Evolutionary conservation across 2,329 filamentous ascomycete genomes (phyloP).

Genomic region (Sordariomycetes sp.): DNA sequence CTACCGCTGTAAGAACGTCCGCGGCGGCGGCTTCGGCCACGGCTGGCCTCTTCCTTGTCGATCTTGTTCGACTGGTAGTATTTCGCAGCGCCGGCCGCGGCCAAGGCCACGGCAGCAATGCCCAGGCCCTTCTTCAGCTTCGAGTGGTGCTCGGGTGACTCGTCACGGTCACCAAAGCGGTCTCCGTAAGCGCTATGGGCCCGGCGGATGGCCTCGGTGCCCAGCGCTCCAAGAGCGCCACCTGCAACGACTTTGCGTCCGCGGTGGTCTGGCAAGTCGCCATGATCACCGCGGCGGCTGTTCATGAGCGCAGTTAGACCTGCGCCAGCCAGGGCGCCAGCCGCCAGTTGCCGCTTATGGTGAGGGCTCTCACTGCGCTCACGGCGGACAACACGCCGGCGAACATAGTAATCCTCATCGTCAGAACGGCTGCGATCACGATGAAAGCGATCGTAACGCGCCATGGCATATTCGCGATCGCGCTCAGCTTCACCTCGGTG

Average conservation of each 20-base stretch:
- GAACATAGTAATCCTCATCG: slow-evolving; percentile 38
- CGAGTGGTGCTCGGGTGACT: slow-evolving; percentile 29
- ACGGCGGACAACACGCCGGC: slow-evolving; percentile 35
- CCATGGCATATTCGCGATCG: slow-evolving; percentile 23
- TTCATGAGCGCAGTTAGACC: slow-evolving; percentile 50
- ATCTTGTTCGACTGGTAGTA: slow-evolving; percentile 52
- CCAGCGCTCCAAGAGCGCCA: slow-evolving; percentile 52
- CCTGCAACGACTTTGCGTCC: slow-evolving; percentile 52
- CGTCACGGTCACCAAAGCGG: slow-evolving; percentile 28
- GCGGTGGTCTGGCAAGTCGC: slow-evolving; percentile 39
- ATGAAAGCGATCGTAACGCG: slow-evolving; percentile 28
- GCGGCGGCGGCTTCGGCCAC: slow-evolving; percentile 46
- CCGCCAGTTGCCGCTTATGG: slow-evolving; percentile 51
- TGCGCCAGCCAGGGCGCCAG: slow-evolving; percentile 56
- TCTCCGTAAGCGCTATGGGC: slow-evolving; percentile 54
- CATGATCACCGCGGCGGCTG: slow-evolving; percentile 41
- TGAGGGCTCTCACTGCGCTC: slow-evolving; percentile 42
- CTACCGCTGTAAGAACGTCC: slow-evolving; percentile 1
- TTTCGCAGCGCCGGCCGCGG: slow-evolving; percentile 56
- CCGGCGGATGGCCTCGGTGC: slow-evolving; percentile 50
- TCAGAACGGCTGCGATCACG: slow-evolving; percentile 33
- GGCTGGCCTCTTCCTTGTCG: slow-evolving; percentile 47
- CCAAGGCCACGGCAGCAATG: slow-evolving; percentile 53
- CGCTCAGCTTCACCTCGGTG: slow-evolving; percentile 23
- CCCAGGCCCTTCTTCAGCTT: slow-evolving; percentile 53